These are phyloP conservation scores for Vigna mungo DNA, from an alignment of 306 rosid species.

Conservation along the genomic window DNA sequence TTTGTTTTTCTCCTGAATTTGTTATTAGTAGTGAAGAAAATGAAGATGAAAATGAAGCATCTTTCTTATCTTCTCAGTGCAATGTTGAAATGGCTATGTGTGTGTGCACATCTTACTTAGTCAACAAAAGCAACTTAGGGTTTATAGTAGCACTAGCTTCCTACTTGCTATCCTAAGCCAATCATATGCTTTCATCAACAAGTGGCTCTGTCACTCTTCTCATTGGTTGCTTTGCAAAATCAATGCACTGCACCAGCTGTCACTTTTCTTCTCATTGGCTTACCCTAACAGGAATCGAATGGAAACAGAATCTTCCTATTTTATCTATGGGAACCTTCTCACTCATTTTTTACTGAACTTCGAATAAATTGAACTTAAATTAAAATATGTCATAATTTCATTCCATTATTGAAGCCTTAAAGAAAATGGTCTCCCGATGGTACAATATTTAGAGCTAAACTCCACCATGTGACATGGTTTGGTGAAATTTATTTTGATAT, in stretches of 20 bases:
- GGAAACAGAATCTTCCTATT: conserved; percentile 32
- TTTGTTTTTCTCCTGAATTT: not conserved
- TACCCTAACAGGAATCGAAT: conserved; percentile 8
- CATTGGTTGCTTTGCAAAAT: conserved; percentile 41
- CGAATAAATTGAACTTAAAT: not conserved
- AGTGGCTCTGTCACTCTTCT: conserved; percentile 42
- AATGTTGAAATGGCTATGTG: too few relatives aligned
- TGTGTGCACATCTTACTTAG: too few relatives aligned
- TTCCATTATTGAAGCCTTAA: not conserved
- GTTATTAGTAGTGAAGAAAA: not conserved
- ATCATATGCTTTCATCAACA: conserved; percentile 36
- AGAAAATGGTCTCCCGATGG: not conserved
- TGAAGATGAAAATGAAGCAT: not conserved
- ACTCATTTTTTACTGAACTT: not conserved
- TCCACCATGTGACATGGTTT: not conserved
- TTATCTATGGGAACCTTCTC: not conserved
- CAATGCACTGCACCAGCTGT: conserved; percentile 40
- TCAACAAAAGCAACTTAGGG: conserved; percentile 65
- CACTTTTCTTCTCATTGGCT: conserved; percentile 17
- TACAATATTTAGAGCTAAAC: not conserved
- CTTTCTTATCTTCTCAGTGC: conserved; percentile 35
- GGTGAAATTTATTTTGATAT: not conserved
- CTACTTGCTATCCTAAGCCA: conserved; percentile 4
- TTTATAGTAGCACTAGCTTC: conserved; percentile 5
- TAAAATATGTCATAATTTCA: not conserved